These are phyloP conservation scores for Globisporangium paroecandrum DNA, from an alignment of 352 stramenopile species.

Conservation along the genomic window DNA sequence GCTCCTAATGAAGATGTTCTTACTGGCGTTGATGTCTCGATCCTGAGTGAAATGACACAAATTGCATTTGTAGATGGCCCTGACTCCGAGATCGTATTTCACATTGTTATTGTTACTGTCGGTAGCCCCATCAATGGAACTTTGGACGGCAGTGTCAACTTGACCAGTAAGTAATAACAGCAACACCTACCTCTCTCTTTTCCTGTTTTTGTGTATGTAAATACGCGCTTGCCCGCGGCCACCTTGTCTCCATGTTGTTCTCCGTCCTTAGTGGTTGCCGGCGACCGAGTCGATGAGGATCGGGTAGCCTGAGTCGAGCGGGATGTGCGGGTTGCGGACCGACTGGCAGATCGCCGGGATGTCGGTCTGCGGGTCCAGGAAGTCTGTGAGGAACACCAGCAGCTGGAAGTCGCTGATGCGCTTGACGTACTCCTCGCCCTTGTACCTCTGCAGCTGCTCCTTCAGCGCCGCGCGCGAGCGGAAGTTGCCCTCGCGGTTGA, in stretches of 20 bases:
- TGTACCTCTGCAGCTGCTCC: constrained; percentile 81
- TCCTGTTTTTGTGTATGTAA: background rate
- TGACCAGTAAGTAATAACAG: background rate
- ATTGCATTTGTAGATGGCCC: too few species aligned
- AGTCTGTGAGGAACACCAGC: constrained; percentile 93
- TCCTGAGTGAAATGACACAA: too few species aligned
- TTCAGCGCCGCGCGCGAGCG: constrained; percentile 92
- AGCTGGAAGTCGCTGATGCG: constrained; percentile 96
- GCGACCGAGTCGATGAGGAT: constrained; percentile 95
- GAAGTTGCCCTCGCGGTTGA: constrained; percentile 85
- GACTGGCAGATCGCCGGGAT: constrained; percentile 92
- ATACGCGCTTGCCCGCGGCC: background rate
- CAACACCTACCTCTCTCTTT: background rate
- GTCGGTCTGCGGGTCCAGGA: constrained; percentile 89
- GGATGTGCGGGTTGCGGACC: constrained; percentile 84
- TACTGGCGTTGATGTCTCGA: too few species aligned
- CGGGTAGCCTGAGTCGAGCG: constrained; percentile 94
- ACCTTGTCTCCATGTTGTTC: background rate
- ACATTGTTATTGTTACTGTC: background rate
- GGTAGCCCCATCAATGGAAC: background rate
- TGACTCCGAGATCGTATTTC: too few species aligned
- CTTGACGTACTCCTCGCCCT: constrained; percentile 72
- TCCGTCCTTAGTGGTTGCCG: constrained; percentile 43
- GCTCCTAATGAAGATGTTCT: too few species aligned
- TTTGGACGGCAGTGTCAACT: background rate